These are phyloP conservation scores for Trichophaea hybrida DNA, from an alignment of 2,329 filamentous ascomycete species.

Conservation along the genomic window DNA sequence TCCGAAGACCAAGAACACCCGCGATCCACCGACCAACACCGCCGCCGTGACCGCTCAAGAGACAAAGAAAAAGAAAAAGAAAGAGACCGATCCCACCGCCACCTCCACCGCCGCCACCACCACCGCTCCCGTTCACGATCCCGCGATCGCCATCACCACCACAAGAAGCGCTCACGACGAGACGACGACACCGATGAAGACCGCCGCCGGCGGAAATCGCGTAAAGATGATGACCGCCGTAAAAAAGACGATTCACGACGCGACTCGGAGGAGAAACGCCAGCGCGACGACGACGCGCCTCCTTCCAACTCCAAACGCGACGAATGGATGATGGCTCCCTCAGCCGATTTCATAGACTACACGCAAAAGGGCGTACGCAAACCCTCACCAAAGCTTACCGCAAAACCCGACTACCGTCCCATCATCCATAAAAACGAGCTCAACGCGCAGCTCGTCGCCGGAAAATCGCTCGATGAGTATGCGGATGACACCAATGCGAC, in stretches of 20 bases:
- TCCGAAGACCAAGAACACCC: not conserved
- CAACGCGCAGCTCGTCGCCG: constrained; percentile 54
- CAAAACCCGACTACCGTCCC: constrained; percentile 48
- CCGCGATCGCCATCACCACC: constrained; percentile 31
- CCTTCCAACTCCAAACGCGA: constrained; percentile 42
- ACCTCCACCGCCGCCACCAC: constrained; percentile 1
- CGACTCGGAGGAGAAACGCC: constrained; percentile 7
- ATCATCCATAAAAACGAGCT: constrained; percentile 68
- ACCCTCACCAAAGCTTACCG: constrained; percentile 34
- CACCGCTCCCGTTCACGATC: constrained; percentile 10
- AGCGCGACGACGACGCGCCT: constrained; percentile 22
- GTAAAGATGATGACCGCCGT: constrained; percentile 24
- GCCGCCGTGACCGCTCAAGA: constrained; percentile 8
- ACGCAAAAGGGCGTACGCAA: constrained; percentile 47
- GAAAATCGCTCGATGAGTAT: constrained; percentile 41
- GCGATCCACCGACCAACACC: not conserved
- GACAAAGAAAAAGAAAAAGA: constrained; percentile 4
- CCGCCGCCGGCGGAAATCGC: constrained; percentile 12
- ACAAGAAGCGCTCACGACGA: constrained; percentile 32
- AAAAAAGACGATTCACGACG: constrained; percentile 25
- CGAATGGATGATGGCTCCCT: constrained; percentile 87
- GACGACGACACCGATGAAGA: constrained; percentile 29
- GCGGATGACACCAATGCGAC: constrained; percentile 33
- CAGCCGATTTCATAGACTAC: constrained; percentile 71
- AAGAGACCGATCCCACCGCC: constrained; percentile 5